Evolutionary conservation across 257 asterid species (phyloP).

Genomic region (Salvia rosmarinus): DNA sequence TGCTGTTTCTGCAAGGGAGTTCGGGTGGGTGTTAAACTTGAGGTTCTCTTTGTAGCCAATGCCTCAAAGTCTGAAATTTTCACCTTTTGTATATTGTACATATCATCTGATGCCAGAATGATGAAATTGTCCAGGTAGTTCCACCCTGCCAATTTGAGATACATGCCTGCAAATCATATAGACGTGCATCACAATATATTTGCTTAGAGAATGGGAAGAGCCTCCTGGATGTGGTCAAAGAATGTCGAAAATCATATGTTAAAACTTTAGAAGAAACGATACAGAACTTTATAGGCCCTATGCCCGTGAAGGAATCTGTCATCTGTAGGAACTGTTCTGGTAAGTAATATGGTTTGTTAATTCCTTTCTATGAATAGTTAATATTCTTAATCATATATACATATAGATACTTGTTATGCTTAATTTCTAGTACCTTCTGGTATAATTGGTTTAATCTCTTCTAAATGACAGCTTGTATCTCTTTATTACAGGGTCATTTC

Average conservation of each 20-base stretch:
- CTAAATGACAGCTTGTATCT: conserved; percentile 21
- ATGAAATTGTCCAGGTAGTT: conserved; percentile 55
- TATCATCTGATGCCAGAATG: conserved; percentile 27
- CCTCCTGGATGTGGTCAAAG: conserved; percentile 91
- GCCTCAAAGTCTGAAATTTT: conserved; percentile 9
- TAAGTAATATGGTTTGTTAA: conserved; percentile 38
- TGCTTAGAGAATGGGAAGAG: conserved; percentile 96
- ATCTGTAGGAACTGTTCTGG: conserved; percentile 77
- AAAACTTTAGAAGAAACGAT: conserved; percentile 78
- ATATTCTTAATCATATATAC: neutral
- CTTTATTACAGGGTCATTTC: conserved; percentile 66
- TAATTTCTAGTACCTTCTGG: conserved; percentile 25
- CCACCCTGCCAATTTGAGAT: conserved; percentile 97
- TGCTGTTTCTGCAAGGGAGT: conserved; percentile 81
- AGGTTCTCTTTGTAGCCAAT: conserved; percentile 18
- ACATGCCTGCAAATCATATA: conserved; percentile 90
- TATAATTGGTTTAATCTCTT: conserved; percentile 29
- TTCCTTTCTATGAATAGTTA: conserved; percentile 2
- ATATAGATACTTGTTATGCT: conserved; percentile 18
- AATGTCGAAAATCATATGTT: conserved; percentile 75
- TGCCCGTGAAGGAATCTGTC: conserved; percentile 74
- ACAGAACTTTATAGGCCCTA: conserved; percentile 77
- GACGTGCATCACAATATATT: conserved; percentile 93
- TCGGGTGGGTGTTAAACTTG: conserved; percentile 53
- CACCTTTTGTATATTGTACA: conserved; percentile 4